Evolutionary conservation across 2,329 filamentous ascomycete species (phyloP).

Genomic region (Monosporascus ibericus): DNA sequence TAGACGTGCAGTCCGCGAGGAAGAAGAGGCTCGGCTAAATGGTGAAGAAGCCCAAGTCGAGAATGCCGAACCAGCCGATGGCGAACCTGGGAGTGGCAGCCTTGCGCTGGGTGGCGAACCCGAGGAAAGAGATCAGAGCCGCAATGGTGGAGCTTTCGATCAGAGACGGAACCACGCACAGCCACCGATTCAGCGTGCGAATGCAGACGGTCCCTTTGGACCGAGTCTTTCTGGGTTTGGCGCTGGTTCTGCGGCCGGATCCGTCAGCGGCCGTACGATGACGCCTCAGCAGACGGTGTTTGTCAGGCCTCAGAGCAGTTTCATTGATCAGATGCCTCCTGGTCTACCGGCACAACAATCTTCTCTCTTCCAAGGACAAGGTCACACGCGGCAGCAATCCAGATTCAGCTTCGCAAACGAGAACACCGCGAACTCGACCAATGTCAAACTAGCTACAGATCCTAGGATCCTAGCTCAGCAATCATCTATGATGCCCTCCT

Average conservation of each 20-base stretch:
- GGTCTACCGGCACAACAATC: conserved; percentile 47
- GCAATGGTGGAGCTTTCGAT: conserved; percentile 45
- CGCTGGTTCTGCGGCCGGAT: conserved; percentile 43
- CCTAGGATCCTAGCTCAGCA: conserved; percentile 78
- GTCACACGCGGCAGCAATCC: conserved; percentile 77
- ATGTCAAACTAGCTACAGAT: conserved; percentile 73
- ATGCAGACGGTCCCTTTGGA: conserved; percentile 48
- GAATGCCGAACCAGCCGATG: conserved; percentile 51
- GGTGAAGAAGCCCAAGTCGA: conserved; percentile 45
- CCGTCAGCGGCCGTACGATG: conserved; percentile 64
- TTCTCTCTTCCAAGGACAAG: conserved; percentile 51
- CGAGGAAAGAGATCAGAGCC: conserved; percentile 63
- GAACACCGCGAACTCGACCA: conserved; percentile 51
- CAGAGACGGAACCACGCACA: conserved; percentile 64
- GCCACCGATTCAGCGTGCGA: conserved; percentile 66
- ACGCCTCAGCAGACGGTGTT: conserved; percentile 77
- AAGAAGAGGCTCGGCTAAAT: conserved; percentile 50
- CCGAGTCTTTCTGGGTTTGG: conserved; percentile 45
- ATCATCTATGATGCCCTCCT: conserved; percentile 74
- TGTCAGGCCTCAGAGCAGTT: conserved; percentile 57
- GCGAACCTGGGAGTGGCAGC: conserved; percentile 74
- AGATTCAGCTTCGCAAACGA: conserved; percentile 86
- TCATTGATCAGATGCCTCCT: conserved; percentile 54
- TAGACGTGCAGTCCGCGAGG: conserved; percentile 69
- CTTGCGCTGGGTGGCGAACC: conserved; percentile 88